Evolutionary conservation across 306 rosid species (phyloP), one percentile per base, ranked within the genome.

Genomic region (Trichosanthes cucumerina): DNA sequence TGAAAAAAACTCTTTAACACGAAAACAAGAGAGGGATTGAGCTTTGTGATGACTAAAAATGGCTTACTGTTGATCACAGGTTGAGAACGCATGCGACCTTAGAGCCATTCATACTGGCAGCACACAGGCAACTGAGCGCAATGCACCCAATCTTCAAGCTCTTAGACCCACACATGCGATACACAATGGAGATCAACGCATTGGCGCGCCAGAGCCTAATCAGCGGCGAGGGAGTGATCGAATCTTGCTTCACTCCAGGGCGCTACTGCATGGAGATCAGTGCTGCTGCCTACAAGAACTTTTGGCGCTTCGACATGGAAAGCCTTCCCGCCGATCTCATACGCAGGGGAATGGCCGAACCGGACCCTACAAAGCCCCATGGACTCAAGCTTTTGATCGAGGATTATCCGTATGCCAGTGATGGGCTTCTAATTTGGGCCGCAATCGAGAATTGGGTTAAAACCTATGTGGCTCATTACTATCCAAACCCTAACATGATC

Each of bases 81-180:
- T 80, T 95, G 47, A 89, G 99, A 6, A 92, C 99, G 26, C 99
- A 95, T 81, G 97, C 97, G 0, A 28, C 64, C 81, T 6, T 84
- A 80, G 99, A 95, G 34, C 97, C 99, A 13, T 95, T 95, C 78
- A 91, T 95, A 43, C 73, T 95, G 86, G 87, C 96, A 2, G 93
- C 97, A 50, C 97, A 95, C 54, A 86, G 99, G 77, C 99, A 95
- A 28, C 70, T 95, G 80, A 95, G 99, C 79, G 93, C 93, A 19
- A 82, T 95, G 96, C 99, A 95, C 80, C 99, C 99, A 0, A 87
- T 95, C 10, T 92, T 69, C 81, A 92, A 92, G 90, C 87, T 95
- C 57, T 81, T 95, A 80, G 97, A 92, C 64, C 99, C 99, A 6
- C 99, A 95, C 86, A 95, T 92, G 99, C 85, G 99, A 80, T 95